phyloP scores from a whole-genome alignment of 2,329 filamentous ascomycete species.

The Aspergillus brasiliensis region DNA sequence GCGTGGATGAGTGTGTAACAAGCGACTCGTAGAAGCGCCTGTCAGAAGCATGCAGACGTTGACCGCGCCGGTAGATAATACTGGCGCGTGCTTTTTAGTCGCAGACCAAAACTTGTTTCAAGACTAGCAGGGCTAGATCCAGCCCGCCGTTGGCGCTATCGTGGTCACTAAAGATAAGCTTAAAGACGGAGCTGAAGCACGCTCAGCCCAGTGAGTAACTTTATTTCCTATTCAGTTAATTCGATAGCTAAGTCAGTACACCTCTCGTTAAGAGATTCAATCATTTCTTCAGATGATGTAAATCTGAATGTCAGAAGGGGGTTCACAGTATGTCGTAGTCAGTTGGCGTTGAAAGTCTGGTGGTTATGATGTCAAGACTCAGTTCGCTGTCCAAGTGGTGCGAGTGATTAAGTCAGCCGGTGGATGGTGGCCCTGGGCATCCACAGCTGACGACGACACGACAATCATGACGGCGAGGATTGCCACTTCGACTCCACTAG shows the following conservation, averaged over 20 bases:
- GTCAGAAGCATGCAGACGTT: neutral
- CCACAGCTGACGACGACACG: conserved; percentile 6
- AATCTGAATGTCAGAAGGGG: neutral
- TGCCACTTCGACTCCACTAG: conserved; percentile 2
- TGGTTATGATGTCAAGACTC: conserved; percentile 7
- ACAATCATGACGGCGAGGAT: conserved; percentile 2
- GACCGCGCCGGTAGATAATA: neutral
- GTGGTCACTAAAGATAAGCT: conserved; percentile 6
- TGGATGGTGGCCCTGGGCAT: neutral
- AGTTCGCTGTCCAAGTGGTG: neutral
- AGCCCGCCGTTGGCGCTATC: neutral
- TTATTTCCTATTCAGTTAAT: neutral
- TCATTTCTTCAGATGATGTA: neutral
- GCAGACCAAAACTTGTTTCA: conserved; percentile 3
- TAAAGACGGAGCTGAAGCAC: neutral
- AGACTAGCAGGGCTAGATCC: neutral
- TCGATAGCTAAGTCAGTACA: neutral
- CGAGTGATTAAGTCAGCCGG: conserved; percentile 4
- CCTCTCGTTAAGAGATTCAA: neutral
- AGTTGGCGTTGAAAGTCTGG: neutral
- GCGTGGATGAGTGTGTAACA: neutral
- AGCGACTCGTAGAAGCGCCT: neutral
- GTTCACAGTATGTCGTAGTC: neutral
- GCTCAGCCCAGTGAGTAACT: neutral
- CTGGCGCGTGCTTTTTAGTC: conserved; percentile 1